These are phyloP conservation scores for Kuraishia borneana DNA, from an alignment of 805 yeast genomes.

Conservation along the genomic window DNA sequence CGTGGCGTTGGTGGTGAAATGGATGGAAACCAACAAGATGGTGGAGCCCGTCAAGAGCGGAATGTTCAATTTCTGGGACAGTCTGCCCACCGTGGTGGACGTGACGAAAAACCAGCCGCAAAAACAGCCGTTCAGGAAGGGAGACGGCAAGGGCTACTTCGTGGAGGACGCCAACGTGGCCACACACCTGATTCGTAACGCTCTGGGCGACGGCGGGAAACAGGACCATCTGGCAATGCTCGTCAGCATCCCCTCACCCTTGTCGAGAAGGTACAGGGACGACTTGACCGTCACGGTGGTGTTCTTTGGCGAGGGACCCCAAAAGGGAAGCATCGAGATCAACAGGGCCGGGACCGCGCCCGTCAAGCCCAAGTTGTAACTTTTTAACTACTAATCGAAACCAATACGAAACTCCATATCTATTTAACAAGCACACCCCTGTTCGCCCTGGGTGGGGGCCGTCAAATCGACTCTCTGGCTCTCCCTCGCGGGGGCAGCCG, in stretches of 20 bases:
- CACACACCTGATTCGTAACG: slow-evolving; percentile 89
- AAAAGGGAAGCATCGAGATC: slow-evolving; percentile 41
- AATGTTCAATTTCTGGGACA: slow-evolving; percentile 14
- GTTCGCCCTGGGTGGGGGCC: slow-evolving; percentile 16
- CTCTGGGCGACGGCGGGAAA: slow-evolving; percentile 77
- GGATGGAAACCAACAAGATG: slow-evolving; percentile 76
- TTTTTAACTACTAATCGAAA: not conserved
- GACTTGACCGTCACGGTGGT: slow-evolving; percentile 94
- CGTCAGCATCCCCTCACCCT: slow-evolving; percentile 83
- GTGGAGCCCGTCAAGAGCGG: slow-evolving; percentile 31
- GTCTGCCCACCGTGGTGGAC: slow-evolving; percentile 54
- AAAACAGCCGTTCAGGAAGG: slow-evolving; percentile 67
- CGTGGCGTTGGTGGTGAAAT: slow-evolving; percentile 81
- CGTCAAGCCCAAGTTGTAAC: slow-evolving; percentile 35
- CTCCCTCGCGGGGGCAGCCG: slow-evolving; percentile 6
- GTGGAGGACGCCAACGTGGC: slow-evolving; percentile 82
- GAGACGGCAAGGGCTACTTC: slow-evolving; percentile 25
- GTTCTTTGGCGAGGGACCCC: slow-evolving; percentile 63
- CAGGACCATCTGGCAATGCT: slow-evolving; percentile 82
- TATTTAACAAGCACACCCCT: slow-evolving; percentile 22
- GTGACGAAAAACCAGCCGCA: slow-evolving; percentile 46
- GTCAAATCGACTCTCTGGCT: slow-evolving; percentile 24
- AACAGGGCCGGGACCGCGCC: slow-evolving; percentile 49
- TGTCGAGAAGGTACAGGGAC: slow-evolving; percentile 86
- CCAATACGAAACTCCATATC: too few relatives aligned